Evolutionary conservation across 1,284 basidiomycete genomes (phyloP).

Genomic region (Wallemia ichthyophaga): DNA sequence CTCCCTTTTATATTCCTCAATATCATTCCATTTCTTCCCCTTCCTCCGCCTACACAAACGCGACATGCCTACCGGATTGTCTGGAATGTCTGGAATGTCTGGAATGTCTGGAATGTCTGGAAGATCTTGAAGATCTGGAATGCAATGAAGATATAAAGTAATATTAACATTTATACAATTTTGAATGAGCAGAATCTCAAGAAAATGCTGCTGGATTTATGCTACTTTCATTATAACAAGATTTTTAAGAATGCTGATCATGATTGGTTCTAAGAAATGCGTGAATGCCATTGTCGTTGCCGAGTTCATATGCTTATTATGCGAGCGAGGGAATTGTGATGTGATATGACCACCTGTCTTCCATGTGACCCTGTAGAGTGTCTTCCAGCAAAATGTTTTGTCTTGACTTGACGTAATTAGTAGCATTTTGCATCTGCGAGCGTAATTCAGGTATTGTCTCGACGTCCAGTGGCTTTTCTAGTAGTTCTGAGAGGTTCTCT

Average conservation of each 20-base stretch:
- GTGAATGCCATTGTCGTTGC: not conserved
- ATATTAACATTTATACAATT: too few species aligned
- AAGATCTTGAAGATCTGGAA: too few species aligned
- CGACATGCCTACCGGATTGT: not conserved
- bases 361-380: slow-evolving; percentile 64
- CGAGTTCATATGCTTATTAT: not conserved
- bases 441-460: slow-evolving; percentile 52
- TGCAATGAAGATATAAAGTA: too few species aligned
- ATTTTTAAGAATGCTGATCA: not conserved
- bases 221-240: too few species aligned
- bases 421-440: slow-evolving; percentile 31
- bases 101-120: too few species aligned
- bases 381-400: slow-evolving; percentile 86
- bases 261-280: not conserved
- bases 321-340: not conserved
- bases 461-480: slow-evolving; percentile 66
- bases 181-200: too few species aligned
- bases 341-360: slow-evolving; percentile 26
- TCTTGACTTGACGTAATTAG: slow-evolving; percentile 88
- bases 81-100: too few species aligned
- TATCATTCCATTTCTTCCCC: not conserved
- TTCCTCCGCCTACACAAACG: not conserved
- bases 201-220: not conserved
- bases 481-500: slow-evolving; percentile 68
- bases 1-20: not conserved